phyloP scores from a whole-genome alignment of 73 alveolate genomes.

The Breviolum minutum region DNA sequence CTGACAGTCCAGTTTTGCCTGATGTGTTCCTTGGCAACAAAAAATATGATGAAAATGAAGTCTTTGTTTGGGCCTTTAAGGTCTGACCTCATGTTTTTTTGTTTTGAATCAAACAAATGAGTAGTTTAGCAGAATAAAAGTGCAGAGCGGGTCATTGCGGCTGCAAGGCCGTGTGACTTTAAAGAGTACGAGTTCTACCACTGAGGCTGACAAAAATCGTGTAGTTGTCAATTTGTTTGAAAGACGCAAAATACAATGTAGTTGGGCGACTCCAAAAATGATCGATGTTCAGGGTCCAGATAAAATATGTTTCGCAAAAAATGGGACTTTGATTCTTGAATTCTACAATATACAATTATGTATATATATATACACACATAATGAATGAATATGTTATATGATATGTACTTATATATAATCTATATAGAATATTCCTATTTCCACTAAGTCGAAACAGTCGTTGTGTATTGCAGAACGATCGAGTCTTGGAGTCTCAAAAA shows the following conservation, averaged over 20 bases:
- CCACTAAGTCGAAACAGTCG: neutral
- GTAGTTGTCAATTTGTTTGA: neutral
- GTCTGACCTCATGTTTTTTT: neutral
- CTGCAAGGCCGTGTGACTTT: constrained; percentile 69
- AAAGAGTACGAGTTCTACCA: constrained; percentile 60
- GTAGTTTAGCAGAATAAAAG: too few species aligned
- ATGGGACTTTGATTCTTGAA: too few species aligned
- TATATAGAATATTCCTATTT: too few species aligned
- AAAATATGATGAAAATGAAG: neutral
- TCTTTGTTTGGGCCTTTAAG: neutral
- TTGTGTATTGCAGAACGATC: neutral
- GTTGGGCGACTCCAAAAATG: too few species aligned
- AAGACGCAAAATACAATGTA: neutral
- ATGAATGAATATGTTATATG: neutral
- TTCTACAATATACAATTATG: too few species aligned
- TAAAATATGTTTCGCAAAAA: too few species aligned
- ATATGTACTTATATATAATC: too few species aligned
- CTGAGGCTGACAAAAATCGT: neutral
- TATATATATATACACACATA: too few species aligned
- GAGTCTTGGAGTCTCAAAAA: neutral
- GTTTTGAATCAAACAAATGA: too few species aligned
- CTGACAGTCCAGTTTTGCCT: constrained; percentile 4
- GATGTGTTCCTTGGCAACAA: constrained; percentile 38
- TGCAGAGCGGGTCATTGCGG: too few species aligned
- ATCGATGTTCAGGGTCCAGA: too few species aligned